Conservation (phyloP, 75 land plant species). For the Ceratopteris richardii region DNA sequence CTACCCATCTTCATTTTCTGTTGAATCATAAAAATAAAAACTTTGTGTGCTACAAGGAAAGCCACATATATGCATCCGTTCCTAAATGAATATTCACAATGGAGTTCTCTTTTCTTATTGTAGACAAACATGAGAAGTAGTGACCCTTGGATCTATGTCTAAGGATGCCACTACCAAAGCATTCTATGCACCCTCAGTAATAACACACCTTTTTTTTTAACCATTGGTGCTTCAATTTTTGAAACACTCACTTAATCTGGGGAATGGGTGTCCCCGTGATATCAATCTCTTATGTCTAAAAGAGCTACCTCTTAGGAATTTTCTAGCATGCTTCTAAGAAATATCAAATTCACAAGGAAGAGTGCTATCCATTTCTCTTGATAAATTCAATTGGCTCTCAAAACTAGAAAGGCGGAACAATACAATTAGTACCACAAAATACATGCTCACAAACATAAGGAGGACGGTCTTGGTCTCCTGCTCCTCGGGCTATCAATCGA, state of each 20-base stretch:
- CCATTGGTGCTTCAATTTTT: conserved; percentile 20
- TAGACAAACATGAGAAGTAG: too few relatives aligned
- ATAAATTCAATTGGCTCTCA: conserved; percentile 73
- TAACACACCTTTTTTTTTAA: neutral
- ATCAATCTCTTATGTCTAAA: conserved; percentile 61
- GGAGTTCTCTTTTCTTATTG: too few relatives aligned
- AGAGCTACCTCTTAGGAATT: conserved; percentile 66
- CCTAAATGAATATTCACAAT: too few relatives aligned
- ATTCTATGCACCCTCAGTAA: neutral
- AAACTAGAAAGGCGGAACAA: conserved; percentile 69
- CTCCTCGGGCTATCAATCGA: too few relatives aligned
- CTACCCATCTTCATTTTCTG: too few relatives aligned
- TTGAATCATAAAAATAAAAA: too few relatives aligned
- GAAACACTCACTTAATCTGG: conserved; percentile 70
- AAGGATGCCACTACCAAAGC: too few relatives aligned
- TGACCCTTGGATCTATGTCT: too few relatives aligned
- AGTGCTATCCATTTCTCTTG: conserved; percentile 75
- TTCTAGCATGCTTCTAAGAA: conserved; percentile 65
- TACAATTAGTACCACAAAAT: conserved; percentile 60
- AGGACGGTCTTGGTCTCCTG: too few relatives aligned
- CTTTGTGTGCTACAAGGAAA: too few relatives aligned
- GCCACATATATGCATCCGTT: too few relatives aligned
- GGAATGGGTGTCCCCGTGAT: conserved; percentile 80
- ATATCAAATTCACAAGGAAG: conserved; percentile 74
- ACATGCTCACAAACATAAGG: conserved; percentile 87